Evolutionary conservation across 768 basidiomycete species (phyloP).

Genomic region (Hypsizygus marmoreus): DNA sequence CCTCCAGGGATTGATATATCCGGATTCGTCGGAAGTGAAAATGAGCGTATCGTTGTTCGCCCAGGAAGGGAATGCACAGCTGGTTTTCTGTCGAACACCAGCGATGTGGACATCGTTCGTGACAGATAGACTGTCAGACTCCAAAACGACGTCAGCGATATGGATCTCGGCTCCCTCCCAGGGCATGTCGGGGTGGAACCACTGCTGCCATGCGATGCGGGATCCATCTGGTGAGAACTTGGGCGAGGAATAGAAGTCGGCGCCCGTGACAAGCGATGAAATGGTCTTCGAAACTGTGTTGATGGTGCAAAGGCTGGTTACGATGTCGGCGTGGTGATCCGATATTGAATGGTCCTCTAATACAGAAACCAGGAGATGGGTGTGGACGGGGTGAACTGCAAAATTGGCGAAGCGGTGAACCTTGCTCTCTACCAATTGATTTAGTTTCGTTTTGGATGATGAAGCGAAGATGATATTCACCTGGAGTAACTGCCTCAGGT

Average conservation of each 20-base stretch:
- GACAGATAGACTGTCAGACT: constrained; percentile 30
- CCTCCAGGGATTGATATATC: constrained; percentile 69
- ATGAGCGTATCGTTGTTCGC: constrained; percentile 53
- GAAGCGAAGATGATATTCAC: constrained; percentile 34
- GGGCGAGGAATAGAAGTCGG: constrained; percentile 72
- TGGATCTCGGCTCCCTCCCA: constrained; percentile 28
- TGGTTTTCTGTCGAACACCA: constrained; percentile 49
- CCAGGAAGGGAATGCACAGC: constrained; percentile 66
- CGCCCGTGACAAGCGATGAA: constrained; percentile 49
- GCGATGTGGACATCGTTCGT: constrained; percentile 47
- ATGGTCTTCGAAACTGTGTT: constrained; percentile 47
- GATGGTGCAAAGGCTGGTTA: constrained; percentile 61
- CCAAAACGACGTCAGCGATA: constrained; percentile 46
- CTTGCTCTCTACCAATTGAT: constrained; percentile 40
- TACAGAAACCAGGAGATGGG: constrained; percentile 58
- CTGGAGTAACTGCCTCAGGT: constrained; percentile 61
- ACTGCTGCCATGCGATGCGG: constrained; percentile 27
- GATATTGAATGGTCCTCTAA: constrained; percentile 75
- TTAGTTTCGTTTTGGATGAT: constrained; percentile 7
- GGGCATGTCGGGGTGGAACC: constrained; percentile 30
- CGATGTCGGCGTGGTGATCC: constrained; percentile 49
- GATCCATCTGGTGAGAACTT: constrained; percentile 25
- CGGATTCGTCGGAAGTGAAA: constrained; percentile 66
- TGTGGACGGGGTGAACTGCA: constrained; percentile 52
- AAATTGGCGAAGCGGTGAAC: constrained; percentile 67